Evolutionary conservation across 176 grass and related monocot species (phyloP).

Genomic region (Musa itinerans): DNA sequence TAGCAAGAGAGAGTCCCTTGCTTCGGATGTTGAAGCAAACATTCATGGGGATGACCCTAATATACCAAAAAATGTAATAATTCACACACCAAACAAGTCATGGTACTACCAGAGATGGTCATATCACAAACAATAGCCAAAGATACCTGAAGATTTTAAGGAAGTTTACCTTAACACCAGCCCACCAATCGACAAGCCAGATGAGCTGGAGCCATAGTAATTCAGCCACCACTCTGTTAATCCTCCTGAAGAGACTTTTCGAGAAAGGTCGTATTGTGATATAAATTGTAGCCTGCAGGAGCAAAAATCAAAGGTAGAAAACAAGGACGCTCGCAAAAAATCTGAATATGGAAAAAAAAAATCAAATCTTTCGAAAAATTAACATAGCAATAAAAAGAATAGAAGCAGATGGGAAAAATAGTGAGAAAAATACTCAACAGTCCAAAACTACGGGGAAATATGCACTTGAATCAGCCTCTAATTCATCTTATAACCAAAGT

Average conservation of each 20-base stretch:
- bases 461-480: not conserved
- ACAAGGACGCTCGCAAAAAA: not conserved
- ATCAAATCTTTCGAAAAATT: not conserved
- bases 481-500: not conserved
- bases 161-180: slow-evolving; percentile 63
- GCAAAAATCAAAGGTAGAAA: not conserved
- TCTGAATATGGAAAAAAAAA: not conserved
- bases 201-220: slow-evolving; percentile 86
- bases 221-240: slow-evolving; percentile 61
- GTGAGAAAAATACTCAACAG: not conserved
- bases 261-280: slow-evolving; percentile 68
- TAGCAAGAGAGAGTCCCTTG: too few species aligned
- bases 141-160: not conserved
- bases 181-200: slow-evolving; percentile 99
- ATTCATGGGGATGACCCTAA: too few species aligned
- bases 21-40: too few species aligned
- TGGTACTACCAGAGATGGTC: not conserved
- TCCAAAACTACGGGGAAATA: not conserved
- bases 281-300: slow-evolving; percentile 44
- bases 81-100: not conserved
- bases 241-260: slow-evolving; percentile 55
- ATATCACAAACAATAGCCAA: not conserved
- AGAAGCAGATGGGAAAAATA: not conserved
- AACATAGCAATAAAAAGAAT: not conserved
- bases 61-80: not conserved